Evolutionary conservation across 306 rosid species (phyloP).

Genomic region (Quercus alba): DNA sequence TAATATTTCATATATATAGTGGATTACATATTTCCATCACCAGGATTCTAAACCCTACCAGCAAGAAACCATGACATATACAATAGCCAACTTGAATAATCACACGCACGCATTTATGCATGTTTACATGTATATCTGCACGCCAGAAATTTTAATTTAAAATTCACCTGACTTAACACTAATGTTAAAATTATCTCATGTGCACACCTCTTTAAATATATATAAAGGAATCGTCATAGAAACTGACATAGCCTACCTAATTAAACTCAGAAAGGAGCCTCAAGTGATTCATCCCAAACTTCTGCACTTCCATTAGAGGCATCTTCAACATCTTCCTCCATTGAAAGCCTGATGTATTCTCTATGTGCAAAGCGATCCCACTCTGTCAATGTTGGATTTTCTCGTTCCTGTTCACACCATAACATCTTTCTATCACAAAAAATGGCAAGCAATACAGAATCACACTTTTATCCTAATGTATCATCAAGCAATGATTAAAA

Average conservation of each 20-base stretch:
- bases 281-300: conserved; percentile 98
- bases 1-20: not conserved
- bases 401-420: conserved; percentile 80
- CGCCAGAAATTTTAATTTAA: not conserved
- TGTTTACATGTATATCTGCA: not conserved
- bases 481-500: not conserved
- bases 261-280: conserved; percentile 82
- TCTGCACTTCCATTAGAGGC: conserved; percentile 99
- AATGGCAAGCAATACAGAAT: conserved; percentile 11
- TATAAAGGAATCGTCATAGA: not conserved
- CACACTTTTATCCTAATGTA: not conserved
- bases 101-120: not conserved
- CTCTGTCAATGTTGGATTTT: conserved; percentile 97
- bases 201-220: not conserved
- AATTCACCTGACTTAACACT: not conserved
- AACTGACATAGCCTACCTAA: conserved; percentile 41
- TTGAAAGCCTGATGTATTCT: conserved; percentile 97
- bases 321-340: conserved; percentile 99
- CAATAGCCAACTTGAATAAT: not conserved
- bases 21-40: not conserved
- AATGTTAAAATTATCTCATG: not conserved
- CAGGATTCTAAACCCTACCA: not conserved
- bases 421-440: conserved; percentile 23
- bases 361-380: conserved; percentile 99
- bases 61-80: not conserved